Evolutionary conservation across 228 moss, liverwort and hornwort genomes (phyloP).

Genomic region (Sphagnum fallax): DNA sequence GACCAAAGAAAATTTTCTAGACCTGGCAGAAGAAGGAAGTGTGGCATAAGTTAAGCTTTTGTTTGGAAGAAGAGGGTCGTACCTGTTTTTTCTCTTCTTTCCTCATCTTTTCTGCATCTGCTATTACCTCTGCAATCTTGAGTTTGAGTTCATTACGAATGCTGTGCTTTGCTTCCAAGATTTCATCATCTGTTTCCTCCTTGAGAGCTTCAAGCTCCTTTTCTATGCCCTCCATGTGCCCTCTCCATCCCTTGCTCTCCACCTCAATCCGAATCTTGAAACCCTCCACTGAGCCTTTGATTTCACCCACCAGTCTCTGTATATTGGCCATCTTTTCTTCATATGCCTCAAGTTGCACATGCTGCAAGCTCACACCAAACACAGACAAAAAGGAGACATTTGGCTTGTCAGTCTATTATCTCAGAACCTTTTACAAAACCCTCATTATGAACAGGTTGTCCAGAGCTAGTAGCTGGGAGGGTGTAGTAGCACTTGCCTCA

Average conservation of each 20-base stretch:
- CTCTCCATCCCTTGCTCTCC: constrained; percentile 87
- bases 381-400: background rate
- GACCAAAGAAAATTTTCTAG: too few relatives aligned
- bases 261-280: constrained; percentile 86
- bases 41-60: too few relatives aligned
- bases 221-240: constrained; percentile 75
- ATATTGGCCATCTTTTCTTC: constrained; percentile 66
- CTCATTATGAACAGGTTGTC: too few relatives aligned
- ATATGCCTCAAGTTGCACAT: constrained; percentile 33
- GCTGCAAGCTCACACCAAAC: constrained; percentile 9
- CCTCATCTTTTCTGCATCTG: constrained; percentile 70
- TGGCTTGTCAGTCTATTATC: too few relatives aligned
- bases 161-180: constrained; percentile 72
- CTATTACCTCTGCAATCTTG: constrained; percentile 63
- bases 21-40: too few relatives aligned
- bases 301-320: constrained; percentile 75
- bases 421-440: too few relatives aligned
- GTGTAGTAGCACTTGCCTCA: constrained; percentile 15
- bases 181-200: constrained; percentile 83
- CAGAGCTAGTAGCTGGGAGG: background rate
- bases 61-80: too few relatives aligned
- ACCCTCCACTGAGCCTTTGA: constrained; percentile 87
- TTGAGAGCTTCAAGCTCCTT: constrained; percentile 79
- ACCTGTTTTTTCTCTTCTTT: constrained; percentile 70
- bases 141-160: constrained; percentile 72